Evolutionary conservation across 2,329 filamentous ascomycete species (phyloP).

Genomic region (Colletotrichum ledebouriae): DNA sequence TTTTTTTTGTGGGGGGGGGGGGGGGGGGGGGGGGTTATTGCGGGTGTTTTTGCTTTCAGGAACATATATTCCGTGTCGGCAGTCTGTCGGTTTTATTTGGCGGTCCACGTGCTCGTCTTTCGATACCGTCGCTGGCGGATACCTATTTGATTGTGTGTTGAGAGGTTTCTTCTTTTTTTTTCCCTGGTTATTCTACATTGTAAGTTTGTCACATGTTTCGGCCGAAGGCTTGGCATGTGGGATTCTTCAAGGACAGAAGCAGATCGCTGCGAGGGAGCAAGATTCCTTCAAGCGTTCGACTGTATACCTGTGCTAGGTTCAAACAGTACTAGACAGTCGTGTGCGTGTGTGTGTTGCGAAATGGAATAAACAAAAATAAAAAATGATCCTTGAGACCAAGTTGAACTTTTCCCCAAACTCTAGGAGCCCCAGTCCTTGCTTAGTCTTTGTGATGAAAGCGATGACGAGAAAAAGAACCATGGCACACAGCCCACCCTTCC

Average conservation of each 20-base stretch:
- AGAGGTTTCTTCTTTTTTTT: too few species aligned
- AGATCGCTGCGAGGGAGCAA: not conserved
- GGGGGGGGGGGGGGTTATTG: too few species aligned
- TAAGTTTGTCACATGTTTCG: not conserved
- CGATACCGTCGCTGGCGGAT: not conserved
- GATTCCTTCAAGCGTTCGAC: not conserved
- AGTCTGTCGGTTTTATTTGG: not conserved
- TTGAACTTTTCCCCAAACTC: not conserved
- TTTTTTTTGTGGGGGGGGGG: too few species aligned
- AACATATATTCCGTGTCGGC: not conserved
- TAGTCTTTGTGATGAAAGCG: not conserved
- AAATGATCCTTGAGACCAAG: not conserved
- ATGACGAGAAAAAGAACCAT: conserved; percentile 14
- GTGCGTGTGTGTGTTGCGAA: not conserved
- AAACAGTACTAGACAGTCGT: conserved; percentile 29
- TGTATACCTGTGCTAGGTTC: conserved; percentile 18
- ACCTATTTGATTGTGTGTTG: conserved; percentile 23
- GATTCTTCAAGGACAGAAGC: not conserved
- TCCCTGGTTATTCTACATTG: not conserved
- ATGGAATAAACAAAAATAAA: not conserved
- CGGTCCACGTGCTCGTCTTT: not conserved
- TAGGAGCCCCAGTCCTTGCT: not conserved
- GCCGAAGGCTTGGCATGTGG: not conserved
- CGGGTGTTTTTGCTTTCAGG: too few species aligned
- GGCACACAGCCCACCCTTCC: not conserved